phyloP scores from a whole-genome alignment of 768 basidiomycete species.

The Mycena vitilis region DNA sequence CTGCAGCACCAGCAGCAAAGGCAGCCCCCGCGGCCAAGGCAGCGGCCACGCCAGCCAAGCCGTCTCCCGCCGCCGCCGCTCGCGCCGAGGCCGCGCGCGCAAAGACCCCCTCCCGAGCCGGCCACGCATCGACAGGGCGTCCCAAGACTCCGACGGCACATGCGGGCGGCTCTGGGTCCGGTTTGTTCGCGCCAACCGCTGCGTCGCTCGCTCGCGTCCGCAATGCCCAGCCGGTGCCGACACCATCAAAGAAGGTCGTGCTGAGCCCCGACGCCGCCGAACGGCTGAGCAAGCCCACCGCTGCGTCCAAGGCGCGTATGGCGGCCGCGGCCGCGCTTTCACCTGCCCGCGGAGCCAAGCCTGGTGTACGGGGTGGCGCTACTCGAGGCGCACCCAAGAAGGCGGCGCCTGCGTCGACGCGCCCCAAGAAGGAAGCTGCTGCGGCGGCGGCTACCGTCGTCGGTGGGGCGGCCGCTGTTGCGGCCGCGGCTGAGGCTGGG shows the following conservation, averaged over 20 bases:
- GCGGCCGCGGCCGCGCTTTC: constrained; percentile 48
- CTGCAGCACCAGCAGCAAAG: constrained; percentile 19
- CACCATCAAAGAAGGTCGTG: constrained; percentile 67
- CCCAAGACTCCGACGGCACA: constrained; percentile 71
- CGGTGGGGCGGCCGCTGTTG: constrained; percentile 12
- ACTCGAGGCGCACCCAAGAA: constrained; percentile 43
- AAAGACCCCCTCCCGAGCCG: constrained; percentile 47
- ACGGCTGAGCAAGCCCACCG: constrained; percentile 85
- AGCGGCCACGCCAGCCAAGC: constrained; percentile 2
- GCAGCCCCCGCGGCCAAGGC: constrained; percentile 34
- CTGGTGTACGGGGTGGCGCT: constrained; percentile 45
- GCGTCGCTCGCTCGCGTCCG: constrained; percentile 82
- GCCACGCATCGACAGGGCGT: constrained; percentile 42
- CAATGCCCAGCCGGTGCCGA: constrained; percentile 58
- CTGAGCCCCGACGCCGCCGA: constrained; percentile 67
- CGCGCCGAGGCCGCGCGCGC: constrained; percentile 38
- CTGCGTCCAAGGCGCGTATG: constrained; percentile 71
- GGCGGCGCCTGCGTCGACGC: constrained; percentile 26
- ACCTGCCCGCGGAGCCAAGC: constrained; percentile 44
- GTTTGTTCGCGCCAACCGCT: constrained; percentile 85
- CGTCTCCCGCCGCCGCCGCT: constrained; percentile 32
- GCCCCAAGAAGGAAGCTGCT: constrained; percentile 29
- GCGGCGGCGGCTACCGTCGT: constrained; percentile 1
- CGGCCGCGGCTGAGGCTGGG: constrained; percentile 17
- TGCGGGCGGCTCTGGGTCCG: constrained; percentile 34